These are phyloP conservation scores for Penicillium frequentans DNA, from an alignment of 2,329 filamentous ascomycete genomes.

Conservation along the genomic window DNA sequence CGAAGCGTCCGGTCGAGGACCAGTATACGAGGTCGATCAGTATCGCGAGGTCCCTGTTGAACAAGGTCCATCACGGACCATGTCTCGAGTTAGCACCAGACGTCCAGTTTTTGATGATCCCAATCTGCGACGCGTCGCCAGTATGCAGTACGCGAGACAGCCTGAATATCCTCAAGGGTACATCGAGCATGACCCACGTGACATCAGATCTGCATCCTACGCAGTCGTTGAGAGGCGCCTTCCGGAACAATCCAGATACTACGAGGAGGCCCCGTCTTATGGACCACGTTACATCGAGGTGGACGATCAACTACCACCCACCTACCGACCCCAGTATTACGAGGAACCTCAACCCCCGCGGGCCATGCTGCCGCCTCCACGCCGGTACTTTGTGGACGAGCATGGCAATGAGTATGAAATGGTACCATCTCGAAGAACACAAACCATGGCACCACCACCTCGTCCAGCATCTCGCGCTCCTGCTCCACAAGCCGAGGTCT, in stretches of 20 bases:
- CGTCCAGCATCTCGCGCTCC: conserved; percentile 34
- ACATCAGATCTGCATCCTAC: conserved; percentile 41
- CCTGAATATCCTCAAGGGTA: conserved; percentile 45
- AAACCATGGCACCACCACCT: conserved; percentile 34
- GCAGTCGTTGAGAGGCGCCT: conserved; percentile 39
- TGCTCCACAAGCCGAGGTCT: conserved; percentile 32
- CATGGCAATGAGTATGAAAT: conserved; percentile 76
- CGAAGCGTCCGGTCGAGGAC: conserved; percentile 29
- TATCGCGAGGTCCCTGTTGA: conserved; percentile 35
- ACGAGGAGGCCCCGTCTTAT: conserved; percentile 37
- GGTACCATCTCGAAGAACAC: conserved; percentile 40
- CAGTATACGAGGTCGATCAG: conserved; percentile 37
- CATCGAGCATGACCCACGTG: conserved; percentile 44
- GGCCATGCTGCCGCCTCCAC: conserved; percentile 54
- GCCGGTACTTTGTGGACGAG: conserved; percentile 76
- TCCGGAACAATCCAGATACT: conserved; percentile 39
- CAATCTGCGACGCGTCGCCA: conserved; percentile 49
- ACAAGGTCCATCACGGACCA: conserved; percentile 35
- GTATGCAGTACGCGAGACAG: conserved; percentile 46
- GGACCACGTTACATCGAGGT: conserved; percentile 35
- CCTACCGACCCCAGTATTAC: conserved; percentile 43
- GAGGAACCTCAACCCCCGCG: conserved; percentile 46
- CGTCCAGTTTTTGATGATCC: conserved; percentile 43
- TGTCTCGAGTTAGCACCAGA: conserved; percentile 40
- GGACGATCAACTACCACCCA: conserved; percentile 38